Evolutionary conservation across 768 basidiomycete species (phyloP).

Genomic region (Hygrocybe punicea): DNA sequence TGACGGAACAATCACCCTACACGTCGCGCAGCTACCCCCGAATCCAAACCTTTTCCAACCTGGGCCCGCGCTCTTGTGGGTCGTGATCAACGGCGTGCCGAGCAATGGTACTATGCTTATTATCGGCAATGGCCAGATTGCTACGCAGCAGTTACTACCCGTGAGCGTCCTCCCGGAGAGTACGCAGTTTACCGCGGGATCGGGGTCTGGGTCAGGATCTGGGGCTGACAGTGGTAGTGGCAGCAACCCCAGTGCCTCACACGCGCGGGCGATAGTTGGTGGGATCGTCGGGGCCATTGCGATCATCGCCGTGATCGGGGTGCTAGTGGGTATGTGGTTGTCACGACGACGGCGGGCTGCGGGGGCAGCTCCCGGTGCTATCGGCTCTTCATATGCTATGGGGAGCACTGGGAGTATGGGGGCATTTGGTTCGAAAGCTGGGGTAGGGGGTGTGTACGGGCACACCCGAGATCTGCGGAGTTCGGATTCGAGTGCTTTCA

Average conservation of each 20-base stretch:
- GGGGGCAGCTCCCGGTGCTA: conserved; percentile 9
- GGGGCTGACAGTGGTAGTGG: conserved; percentile 6
- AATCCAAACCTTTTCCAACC: conserved; percentile 86
- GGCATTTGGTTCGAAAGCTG: conserved; percentile 24
- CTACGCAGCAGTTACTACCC: conserved; percentile 53
- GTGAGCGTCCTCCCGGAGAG: conserved; percentile 49
- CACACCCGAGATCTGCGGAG: conserved; percentile 34
- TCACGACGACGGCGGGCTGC: conserved; percentile 50
- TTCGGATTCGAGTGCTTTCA: conserved; percentile 68
- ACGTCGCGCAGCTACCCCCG: conserved; percentile 79
- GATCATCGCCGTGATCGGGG: conserved; percentile 49
- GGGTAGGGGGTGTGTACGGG: conserved; percentile 23
- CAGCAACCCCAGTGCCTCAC: conserved; percentile 23
- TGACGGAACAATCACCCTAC: conserved; percentile 74
- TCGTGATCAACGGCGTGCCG: conserved; percentile 82
- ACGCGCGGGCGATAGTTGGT: conserved; percentile 47
- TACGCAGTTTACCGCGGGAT: conserved; percentile 43
- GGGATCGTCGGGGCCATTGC: conserved; percentile 53
- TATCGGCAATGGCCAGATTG: conserved; percentile 77
- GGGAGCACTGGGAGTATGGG: conserved; percentile 11
- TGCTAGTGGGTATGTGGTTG: conserved; percentile 50
- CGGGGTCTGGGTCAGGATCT: conserved; percentile 26
- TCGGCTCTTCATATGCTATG: conserved; percentile 20
- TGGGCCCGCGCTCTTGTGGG: conserved; percentile 80
- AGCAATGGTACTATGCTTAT: conserved; percentile 74